Evolutionary conservation across 352 stramenopile species (phyloP).

Genomic region (Phytophthora rubi): DNA sequence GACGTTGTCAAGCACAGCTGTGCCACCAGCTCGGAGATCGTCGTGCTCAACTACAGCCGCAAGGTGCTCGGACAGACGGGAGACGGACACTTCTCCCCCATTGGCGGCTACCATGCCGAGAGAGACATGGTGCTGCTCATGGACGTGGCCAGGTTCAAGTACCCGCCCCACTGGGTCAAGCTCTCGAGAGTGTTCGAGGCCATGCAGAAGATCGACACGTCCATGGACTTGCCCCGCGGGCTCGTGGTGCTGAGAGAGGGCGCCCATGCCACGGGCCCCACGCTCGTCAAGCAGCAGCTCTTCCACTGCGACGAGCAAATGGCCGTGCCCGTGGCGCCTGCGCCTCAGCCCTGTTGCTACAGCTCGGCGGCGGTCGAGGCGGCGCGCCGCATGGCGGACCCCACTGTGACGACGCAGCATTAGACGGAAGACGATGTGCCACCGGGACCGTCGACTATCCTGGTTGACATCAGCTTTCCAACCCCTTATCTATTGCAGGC

Average conservation of each 20-base stretch:
- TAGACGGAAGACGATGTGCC: constrained; percentile 11
- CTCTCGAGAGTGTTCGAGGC: constrained; percentile 58
- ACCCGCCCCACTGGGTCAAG: constrained; percentile 90
- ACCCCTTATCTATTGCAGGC: constrained; percentile 37
- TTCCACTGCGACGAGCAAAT: constrained; percentile 43
- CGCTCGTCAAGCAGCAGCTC: constrained; percentile 55
- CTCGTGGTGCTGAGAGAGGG: constrained; percentile 55
- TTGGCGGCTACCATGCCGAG: constrained; percentile 93
- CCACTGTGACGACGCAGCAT: constrained; percentile 14
- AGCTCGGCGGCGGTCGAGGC: constrained; percentile 35
- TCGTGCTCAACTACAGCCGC: constrained; percentile 94
- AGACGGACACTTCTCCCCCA: constrained; percentile 96
- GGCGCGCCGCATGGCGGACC: constrained; percentile 31
- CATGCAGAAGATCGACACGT: constrained; percentile 57
- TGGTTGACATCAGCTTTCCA: constrained; percentile 17
- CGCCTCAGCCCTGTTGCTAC: constrained; percentile 41
- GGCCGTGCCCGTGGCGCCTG: constrained; percentile 13
- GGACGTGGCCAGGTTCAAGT: constrained; percentile 97
- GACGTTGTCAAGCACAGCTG: constrained; percentile 80
- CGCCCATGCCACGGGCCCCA: constrained; percentile 45
- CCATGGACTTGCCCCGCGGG: constrained; percentile 49
- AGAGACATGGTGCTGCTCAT: constrained; percentile 95
- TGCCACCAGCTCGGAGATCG: constrained; percentile 74
- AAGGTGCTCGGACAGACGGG: constrained; percentile 94
- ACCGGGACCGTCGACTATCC: background rate